A percentile compares a stretch with the other conserved stretches of the same genome.
phyloP scores from a whole-genome alignment of 345 rosid species.

The Physaria fendleri region DNA sequence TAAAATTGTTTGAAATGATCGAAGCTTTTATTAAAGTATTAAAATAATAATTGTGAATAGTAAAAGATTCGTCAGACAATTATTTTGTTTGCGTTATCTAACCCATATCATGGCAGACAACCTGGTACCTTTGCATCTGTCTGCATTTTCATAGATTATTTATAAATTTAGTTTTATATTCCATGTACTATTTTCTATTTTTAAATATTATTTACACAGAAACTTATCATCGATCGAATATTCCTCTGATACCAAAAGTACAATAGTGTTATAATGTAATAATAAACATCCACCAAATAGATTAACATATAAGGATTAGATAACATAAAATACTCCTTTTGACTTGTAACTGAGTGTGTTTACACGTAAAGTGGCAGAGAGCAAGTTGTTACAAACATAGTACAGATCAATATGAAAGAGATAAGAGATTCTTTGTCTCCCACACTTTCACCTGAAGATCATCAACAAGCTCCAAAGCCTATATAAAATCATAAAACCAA shows the following conservation, averaged over 20 bases:
- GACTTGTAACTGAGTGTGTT: conserved; percentile 21
- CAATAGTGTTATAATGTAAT: background rate
- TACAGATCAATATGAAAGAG: conserved; percentile 23
- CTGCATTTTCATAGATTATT: too few relatives aligned
- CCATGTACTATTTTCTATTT: too few relatives aligned
- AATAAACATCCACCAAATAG: conserved; percentile 3
- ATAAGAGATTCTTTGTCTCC: conserved; percentile 28
- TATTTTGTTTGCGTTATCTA: too few relatives aligned
- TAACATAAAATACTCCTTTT: background rate
- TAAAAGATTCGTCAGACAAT: too few relatives aligned
- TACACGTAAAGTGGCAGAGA: conserved; percentile 21
- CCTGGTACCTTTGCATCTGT: too few relatives aligned
- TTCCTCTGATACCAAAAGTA: background rate
- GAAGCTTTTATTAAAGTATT: too few relatives aligned
- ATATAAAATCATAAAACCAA: conserved; percentile 1
- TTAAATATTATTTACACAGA: too few relatives aligned
- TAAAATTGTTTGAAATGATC: too few relatives aligned
- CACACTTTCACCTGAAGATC: conserved; percentile 31
- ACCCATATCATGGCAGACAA: too few relatives aligned
- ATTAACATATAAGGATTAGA: background rate
- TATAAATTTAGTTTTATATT: too few relatives aligned
- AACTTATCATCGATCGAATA: background rate
- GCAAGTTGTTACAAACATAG: conserved; percentile 32
- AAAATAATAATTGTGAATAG: too few relatives aligned
- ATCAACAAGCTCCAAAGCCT: conserved; percentile 22